These are phyloP conservation scores for Colletotrichum sp. DNA, from an alignment of 2,329 filamentous ascomycete species.

Conservation along the genomic window DNA sequence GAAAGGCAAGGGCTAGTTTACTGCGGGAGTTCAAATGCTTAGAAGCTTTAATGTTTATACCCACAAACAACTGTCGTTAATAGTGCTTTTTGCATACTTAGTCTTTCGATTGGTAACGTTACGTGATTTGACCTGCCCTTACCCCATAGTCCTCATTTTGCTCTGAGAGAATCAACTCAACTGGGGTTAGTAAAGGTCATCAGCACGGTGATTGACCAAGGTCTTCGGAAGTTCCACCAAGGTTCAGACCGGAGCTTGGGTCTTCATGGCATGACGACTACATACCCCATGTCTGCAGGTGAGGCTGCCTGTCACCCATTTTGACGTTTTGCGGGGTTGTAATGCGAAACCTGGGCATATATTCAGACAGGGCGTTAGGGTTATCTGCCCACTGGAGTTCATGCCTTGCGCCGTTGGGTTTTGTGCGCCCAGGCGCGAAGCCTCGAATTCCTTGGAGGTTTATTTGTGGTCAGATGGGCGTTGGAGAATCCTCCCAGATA, in stretches of 20 bases:
- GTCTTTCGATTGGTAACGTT: no score
- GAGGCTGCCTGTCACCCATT: neutral
- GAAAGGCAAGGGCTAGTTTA: neutral
- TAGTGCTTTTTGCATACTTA: neutral
- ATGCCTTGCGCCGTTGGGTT: neutral
- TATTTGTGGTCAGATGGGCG: neutral
- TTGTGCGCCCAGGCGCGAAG: neutral
- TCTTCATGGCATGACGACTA: neutral
- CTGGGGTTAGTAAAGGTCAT: accelerated
- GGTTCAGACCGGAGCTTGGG: neutral
- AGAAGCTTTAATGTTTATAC: neutral
- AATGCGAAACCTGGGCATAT: neutral
- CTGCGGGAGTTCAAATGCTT: neutral
- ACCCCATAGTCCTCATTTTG: no score
- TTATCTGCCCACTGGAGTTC: neutral
- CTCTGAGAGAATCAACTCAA: accelerated
- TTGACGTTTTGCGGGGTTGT: neutral
- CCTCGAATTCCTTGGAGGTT: neutral
- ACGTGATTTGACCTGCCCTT: no score
- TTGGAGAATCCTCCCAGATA: neutral
- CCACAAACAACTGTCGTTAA: neutral
- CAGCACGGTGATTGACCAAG: neutral
- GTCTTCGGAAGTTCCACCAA: neutral
- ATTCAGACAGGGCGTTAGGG: neutral
- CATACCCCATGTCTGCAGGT: neutral